Evolutionary conservation across 495 filamentous ascomycete species (phyloP).

Genomic region (Saxispiralis lemnorum): DNA sequence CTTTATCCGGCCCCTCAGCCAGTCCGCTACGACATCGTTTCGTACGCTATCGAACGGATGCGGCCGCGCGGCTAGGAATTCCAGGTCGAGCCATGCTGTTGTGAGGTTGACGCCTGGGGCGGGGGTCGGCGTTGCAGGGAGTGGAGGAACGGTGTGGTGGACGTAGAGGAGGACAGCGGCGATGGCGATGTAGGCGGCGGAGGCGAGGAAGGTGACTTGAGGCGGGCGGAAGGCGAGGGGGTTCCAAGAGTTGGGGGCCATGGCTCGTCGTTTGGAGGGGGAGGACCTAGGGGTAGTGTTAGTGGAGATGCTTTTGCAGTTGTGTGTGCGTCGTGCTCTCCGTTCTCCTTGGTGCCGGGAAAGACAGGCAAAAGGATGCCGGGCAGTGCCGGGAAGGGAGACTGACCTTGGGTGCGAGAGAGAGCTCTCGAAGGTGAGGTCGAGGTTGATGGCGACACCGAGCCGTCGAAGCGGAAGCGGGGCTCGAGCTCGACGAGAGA

Average conservation of each 20-base stretch:
- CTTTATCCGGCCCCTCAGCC: conserved; percentile 54
- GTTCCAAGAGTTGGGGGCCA: conserved; percentile 21
- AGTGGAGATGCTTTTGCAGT: too few species aligned
- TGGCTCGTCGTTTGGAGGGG: too few species aligned
- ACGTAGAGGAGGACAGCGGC: conserved; percentile 40
- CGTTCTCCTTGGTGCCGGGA: too few species aligned
- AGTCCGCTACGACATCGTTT: conserved; percentile 66
- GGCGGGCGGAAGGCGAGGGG: conserved; percentile 40
- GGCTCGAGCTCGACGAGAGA: too few species aligned
- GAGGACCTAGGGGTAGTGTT: too few species aligned
- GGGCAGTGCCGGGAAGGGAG: too few species aligned
- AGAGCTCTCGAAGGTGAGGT: too few species aligned
- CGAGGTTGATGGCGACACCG: too few species aligned
- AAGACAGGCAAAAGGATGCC: too few species aligned
- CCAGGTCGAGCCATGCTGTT: conserved; percentile 75
- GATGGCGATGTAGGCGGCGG: conserved; percentile 24
- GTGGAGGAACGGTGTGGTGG: conserved; percentile 55
- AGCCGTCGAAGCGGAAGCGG: too few species aligned
- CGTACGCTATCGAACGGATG: conserved; percentile 75
- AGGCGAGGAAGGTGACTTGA: conserved; percentile 25
- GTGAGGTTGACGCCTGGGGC: conserved; percentile 52
- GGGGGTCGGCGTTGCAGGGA: conserved; percentile 37
- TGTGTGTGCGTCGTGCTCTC: too few species aligned
- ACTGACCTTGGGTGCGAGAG: too few species aligned
- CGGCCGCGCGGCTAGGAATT: conserved; percentile 51